phyloP scores from a whole-genome alignment of 345 rosid genomes.

The Rhizophora mangle region DNA sequence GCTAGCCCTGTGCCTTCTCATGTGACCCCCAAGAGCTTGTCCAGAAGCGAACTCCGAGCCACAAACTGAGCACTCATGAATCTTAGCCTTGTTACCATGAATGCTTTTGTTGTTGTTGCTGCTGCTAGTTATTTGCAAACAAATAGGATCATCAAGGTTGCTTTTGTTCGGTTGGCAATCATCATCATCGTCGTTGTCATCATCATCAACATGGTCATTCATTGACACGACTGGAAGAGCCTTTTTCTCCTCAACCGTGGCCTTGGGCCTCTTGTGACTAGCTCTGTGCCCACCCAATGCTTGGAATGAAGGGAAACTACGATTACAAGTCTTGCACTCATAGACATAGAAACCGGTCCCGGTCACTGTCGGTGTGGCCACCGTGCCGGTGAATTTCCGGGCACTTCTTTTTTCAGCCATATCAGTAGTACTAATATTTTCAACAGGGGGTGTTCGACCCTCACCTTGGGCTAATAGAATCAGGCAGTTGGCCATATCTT shows the following conservation, averaged over 20 bases:
- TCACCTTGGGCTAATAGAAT: constrained; percentile 76
- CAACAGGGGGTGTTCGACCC: constrained; percentile 10
- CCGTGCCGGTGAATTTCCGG: constrained; percentile 32
- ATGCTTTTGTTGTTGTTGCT: constrained; percentile 3
- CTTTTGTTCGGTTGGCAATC: constrained; percentile 22
- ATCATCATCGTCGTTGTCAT: not conserved
- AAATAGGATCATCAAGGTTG: constrained; percentile 25
- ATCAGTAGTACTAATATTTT: not conserved
- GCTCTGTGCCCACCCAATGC: constrained; percentile 98
- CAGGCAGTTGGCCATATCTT: constrained; percentile 86
- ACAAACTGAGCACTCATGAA: constrained; percentile 93
- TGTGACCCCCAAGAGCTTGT: constrained; percentile 98
- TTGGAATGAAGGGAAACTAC: constrained; percentile 87
- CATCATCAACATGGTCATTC: too few relatives aligned
- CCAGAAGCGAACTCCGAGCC: constrained; percentile 90
- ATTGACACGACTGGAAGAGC: constrained; percentile 2
- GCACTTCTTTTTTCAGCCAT: constrained; percentile 12
- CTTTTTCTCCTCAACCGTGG: constrained; percentile 27
- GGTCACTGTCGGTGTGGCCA: constrained; percentile 18
- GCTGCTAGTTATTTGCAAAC: constrained; percentile 32
- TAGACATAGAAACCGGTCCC: constrained; percentile 58
- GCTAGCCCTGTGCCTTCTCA: constrained; percentile 80
- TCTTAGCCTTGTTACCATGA: constrained; percentile 19
- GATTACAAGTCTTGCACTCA: constrained; percentile 88
- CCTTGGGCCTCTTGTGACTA: constrained; percentile 79